A percentile compares a stretch with the other conserved stretches of the same genome.
phyloP scores from a whole-genome alignment of 306 rosid genomes.

The Mimosa bimucronata region DNA sequence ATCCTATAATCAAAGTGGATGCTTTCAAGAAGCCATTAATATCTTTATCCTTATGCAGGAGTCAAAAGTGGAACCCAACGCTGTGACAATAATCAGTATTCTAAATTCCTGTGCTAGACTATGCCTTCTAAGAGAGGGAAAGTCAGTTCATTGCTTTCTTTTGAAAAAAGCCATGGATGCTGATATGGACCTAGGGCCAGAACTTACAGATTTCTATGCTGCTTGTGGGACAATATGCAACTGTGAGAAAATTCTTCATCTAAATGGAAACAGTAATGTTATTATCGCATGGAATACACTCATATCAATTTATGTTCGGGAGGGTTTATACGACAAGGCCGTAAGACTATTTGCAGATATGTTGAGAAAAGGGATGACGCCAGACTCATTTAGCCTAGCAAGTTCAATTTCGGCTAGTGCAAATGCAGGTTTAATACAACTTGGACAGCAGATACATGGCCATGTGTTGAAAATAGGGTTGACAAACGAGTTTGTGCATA shows the following conservation, averaged over 20 bases:
- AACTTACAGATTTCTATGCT: slow-evolving; percentile 72
- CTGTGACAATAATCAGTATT: slow-evolving; percentile 62
- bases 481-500: slow-evolving; percentile 68
- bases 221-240: slow-evolving; percentile 49
- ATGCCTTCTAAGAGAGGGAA: slow-evolving; percentile 69
- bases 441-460: slow-evolving; percentile 79
- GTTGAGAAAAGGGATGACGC: slow-evolving; percentile 59
- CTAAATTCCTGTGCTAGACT: slow-evolving; percentile 70
- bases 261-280: slow-evolving; percentile 49
- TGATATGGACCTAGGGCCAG: slow-evolving; percentile 62
- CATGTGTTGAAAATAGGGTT: slow-evolving; percentile 71
- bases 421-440: slow-evolving; percentile 52
- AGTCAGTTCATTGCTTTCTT: slow-evolving; percentile 74
- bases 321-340: slow-evolving; percentile 60
- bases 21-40: slow-evolving; percentile 53
- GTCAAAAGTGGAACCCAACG: slow-evolving; percentile 60
- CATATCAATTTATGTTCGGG: slow-evolving; percentile 64
- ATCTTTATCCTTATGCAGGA: slow-evolving; percentile 58
- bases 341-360: slow-evolving; percentile 57
- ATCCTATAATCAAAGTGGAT: slow-evolving; percentile 58
- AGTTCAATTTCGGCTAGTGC: slow-evolving; percentile 85
- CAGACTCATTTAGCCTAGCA: slow-evolving; percentile 79
- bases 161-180: slow-evolving; percentile 58
- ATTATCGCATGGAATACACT: slow-evolving; percentile 71
- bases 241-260: slow-evolving; percentile 59